Evolutionary conservation across 176 grass and related monocot species (phyloP).

Genomic region (Eragrostis curvula): DNA sequence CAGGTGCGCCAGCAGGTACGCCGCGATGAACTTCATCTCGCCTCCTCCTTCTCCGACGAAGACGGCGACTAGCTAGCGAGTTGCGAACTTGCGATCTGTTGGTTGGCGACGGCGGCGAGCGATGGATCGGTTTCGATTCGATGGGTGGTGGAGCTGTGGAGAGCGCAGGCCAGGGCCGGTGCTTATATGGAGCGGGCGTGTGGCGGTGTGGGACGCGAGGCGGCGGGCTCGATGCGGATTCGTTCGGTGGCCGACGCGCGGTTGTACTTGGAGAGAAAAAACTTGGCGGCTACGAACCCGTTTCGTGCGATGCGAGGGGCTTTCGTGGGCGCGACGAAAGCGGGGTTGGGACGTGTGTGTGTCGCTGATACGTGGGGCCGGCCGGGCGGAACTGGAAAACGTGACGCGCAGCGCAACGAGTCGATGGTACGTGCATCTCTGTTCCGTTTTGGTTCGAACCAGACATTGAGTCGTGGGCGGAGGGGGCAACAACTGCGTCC

Average conservation of each 20-base stretch:
- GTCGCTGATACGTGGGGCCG: not conserved
- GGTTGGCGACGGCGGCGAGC: too few species aligned
- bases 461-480: too few species aligned
- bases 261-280: not conserved
- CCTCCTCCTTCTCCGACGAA: not conserved
- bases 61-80: not conserved
- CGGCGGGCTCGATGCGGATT: too few species aligned
- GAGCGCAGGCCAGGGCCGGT: not conserved
- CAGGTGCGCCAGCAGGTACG: conserved; percentile 35
- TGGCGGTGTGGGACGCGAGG: not conserved
- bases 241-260: not conserved
- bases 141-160: not conserved
- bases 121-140: not conserved
- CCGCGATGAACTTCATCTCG: conserved; percentile 28
- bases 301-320: not conserved
- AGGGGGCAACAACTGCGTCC: too few species aligned
- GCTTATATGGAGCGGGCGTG: not conserved
- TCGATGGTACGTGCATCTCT: too few species aligned
- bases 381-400: not conserved
- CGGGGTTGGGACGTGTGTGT: not conserved
- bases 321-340: not conserved
- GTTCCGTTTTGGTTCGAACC: too few species aligned
- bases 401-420: not conserved
- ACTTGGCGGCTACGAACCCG: not conserved
- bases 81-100: too few species aligned